phyloP scores from a whole-genome alignment of 371 early-diverging fungal species.

The Circinella umbellata region DNA sequence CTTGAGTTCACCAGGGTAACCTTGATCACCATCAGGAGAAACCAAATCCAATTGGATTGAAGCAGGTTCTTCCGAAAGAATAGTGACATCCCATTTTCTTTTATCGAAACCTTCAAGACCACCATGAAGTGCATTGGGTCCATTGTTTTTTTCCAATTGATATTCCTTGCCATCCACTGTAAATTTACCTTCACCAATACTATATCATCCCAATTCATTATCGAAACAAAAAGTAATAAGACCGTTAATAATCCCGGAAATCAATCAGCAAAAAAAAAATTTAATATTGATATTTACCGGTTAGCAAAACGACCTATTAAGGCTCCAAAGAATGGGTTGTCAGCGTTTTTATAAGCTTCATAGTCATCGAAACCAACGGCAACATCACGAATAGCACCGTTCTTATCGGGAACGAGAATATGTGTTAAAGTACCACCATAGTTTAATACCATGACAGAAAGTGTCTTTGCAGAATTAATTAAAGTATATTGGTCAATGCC shows the following conservation, averaged over 20 bases:
- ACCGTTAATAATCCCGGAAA: no score
- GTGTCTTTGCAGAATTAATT: conserved; percentile 45
- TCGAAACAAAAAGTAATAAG: background rate
- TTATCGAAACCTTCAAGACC: conserved; percentile 55
- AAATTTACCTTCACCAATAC: conserved; percentile 50
- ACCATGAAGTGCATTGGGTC: conserved; percentile 50
- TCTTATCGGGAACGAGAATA: conserved; percentile 52
- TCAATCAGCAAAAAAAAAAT: no score
- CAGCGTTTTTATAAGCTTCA: conserved; percentile 42
- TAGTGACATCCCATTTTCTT: conserved; percentile 41
- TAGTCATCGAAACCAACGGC: conserved; percentile 51
- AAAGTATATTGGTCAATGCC: conserved; percentile 53
- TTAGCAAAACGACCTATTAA: conserved; percentile 56
- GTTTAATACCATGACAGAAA: conserved; percentile 54
- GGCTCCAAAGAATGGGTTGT: conserved; percentile 54
- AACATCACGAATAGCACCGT: conserved; percentile 47
- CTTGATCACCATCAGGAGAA: conserved; percentile 52
- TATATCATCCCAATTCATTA: conserved; percentile 13
- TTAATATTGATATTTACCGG: conserved; percentile 34
- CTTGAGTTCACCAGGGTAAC: conserved; percentile 48
- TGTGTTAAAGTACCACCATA: conserved; percentile 51
- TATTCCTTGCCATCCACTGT: conserved; percentile 42
- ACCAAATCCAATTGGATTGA: conserved; percentile 48
- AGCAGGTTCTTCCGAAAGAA: conserved; percentile 45
- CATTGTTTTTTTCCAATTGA: conserved; percentile 41